Percentiles rank a stretch among this genome's conserved stretches.
Conservation (phyloP, 306 rosid genomes). For the Casuarina cunninghamiana region DNA sequence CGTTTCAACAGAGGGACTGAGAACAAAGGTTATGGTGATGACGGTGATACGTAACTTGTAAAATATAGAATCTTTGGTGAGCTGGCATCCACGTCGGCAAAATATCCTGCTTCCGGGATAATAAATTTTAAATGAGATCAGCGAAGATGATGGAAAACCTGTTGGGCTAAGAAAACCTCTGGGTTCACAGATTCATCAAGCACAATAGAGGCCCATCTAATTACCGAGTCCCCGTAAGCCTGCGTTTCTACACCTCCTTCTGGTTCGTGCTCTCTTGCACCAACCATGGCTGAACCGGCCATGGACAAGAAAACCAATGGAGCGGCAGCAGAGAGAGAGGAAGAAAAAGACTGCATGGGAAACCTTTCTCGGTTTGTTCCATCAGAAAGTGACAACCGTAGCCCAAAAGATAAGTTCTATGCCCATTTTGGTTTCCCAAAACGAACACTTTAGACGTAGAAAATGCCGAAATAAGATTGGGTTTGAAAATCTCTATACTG, state of each 20-base stretch:
- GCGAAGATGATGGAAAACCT: too few species aligned
- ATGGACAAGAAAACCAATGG: conserved; percentile 19
- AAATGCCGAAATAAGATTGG: not conserved
- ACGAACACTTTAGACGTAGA: not conserved
- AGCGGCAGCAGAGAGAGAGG: conserved; percentile 17
- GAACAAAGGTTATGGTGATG: not conserved
- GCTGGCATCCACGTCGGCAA: conserved; percentile 30
- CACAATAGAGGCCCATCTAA: not conserved
- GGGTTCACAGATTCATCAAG: not conserved
- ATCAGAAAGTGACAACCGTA: conserved; percentile 25
- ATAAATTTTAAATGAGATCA: not conserved
- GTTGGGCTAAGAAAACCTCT: too few species aligned
- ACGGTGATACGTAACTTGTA: not conserved
- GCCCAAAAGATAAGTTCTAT: conserved; percentile 43
- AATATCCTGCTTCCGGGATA: too few species aligned
- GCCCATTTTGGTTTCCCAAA: conserved; percentile 1
- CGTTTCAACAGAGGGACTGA: not conserved
- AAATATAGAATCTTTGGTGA: not conserved
- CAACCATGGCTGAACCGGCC: conserved; percentile 59
- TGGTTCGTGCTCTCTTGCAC: not conserved
- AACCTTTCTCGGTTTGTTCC: conserved; percentile 73
- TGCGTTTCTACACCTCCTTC: not conserved
- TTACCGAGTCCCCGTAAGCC: not conserved
- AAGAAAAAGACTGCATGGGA: conserved; percentile 78
- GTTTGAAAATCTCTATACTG: not conserved